Evolutionary conservation across 139 green algal genomes (phyloP).

Genomic region (Volvox reticuliferus): DNA sequence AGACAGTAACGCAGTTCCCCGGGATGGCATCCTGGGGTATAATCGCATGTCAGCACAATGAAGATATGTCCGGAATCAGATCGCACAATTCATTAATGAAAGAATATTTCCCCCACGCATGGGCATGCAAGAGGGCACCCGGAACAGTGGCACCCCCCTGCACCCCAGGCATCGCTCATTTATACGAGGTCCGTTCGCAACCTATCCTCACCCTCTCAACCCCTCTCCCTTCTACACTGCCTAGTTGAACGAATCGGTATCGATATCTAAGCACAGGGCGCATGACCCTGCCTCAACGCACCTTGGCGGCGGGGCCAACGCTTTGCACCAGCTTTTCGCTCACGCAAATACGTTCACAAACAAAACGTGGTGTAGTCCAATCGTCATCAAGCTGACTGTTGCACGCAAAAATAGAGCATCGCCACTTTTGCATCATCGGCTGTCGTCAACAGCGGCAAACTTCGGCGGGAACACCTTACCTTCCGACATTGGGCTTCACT

Average conservation of each 20-base stretch:
- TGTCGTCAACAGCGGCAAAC: neutral
- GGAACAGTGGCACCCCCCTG: too few relatives aligned
- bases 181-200: too few relatives aligned
- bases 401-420: neutral
- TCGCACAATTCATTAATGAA: too few relatives aligned
- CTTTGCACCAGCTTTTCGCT: neutral
- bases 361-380: conserved; percentile 5
- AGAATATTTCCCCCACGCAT: too few relatives aligned
- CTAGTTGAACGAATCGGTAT: too few relatives aligned
- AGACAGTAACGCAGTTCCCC: conserved; percentile 87
- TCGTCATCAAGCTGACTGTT: conserved; percentile 20
- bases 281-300: neutral
- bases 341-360: conserved; percentile 27
- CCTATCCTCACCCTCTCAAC: too few relatives aligned
- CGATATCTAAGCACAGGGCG: too few relatives aligned
- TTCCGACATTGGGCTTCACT: neutral
- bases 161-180: too few relatives aligned
- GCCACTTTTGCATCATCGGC: neutral
- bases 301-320: conserved; percentile 5
- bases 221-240: too few relatives aligned
- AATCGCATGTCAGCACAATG: too few relatives aligned
- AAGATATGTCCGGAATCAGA: too few relatives aligned
- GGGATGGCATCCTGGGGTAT: neutral
- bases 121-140: too few relatives aligned
- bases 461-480: neutral